A percentile compares a stretch with the other conserved stretches of the same genome.
phyloP scores from a whole-genome alignment of 2,329 filamentous ascomycete genomes.

The Juglanconis sp. region DNA sequence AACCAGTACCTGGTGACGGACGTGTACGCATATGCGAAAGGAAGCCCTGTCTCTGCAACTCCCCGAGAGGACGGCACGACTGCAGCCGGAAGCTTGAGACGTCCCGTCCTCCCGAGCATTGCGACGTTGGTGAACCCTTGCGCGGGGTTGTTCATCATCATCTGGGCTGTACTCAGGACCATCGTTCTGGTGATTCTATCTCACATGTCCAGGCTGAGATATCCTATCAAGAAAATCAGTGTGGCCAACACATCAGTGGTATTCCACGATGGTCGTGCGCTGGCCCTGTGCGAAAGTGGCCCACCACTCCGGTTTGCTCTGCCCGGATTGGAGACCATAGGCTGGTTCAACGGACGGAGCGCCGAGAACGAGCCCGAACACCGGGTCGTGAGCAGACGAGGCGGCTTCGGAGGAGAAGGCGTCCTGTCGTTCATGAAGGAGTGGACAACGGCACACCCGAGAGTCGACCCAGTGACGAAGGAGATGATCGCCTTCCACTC shows the following conservation, averaged over 20 bases:
- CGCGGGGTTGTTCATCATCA: slow-evolving; percentile 46
- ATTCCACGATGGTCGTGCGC: slow-evolving; percentile 65
- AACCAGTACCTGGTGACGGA: slow-evolving; percentile 70
- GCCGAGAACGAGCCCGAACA: slow-evolving; percentile 47
- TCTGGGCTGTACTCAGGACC: slow-evolving; percentile 52
- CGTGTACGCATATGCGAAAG: slow-evolving; percentile 53
- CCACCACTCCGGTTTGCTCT: slow-evolving; percentile 64
- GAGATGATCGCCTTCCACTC: slow-evolving; percentile 68
- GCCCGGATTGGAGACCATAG: slow-evolving; percentile 63
- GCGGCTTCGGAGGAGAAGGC: slow-evolving; percentile 52
- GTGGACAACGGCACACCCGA: slow-evolving; percentile 69
- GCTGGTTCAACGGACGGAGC: slow-evolving; percentile 63
- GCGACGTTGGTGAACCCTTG: slow-evolving; percentile 62
- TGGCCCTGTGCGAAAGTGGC: slow-evolving; percentile 70
- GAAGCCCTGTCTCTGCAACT: slow-evolving; percentile 28
- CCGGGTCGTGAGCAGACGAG: not conserved
- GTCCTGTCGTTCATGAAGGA: slow-evolving; percentile 62
- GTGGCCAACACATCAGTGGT: slow-evolving; percentile 66
- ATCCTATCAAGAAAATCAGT: slow-evolving; percentile 63
- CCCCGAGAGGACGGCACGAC: not conserved
- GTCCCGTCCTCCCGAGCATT: slow-evolving; percentile 65
- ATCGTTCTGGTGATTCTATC: slow-evolving; percentile 56
- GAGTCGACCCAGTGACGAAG: slow-evolving; percentile 60
- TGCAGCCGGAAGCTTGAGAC: slow-evolving; percentile 34
- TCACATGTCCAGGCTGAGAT: slow-evolving; percentile 52